Evolutionary conservation across 768 basidiomycete species (phyloP).

Genomic region (Lactarius quietus): DNA sequence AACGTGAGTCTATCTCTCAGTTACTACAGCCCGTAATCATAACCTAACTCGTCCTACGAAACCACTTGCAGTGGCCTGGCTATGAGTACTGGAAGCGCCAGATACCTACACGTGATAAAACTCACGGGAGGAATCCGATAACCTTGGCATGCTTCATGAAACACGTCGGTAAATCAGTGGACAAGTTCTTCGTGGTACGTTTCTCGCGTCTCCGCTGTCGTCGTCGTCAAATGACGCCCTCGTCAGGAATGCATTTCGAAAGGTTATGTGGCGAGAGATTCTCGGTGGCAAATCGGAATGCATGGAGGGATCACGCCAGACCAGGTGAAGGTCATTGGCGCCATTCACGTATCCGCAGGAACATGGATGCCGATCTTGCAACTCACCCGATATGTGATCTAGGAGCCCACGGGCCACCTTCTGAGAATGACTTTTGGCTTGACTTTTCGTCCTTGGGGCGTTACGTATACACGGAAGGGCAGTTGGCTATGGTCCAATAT

Average conservation of each 20-base stretch:
- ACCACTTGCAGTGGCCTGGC: constrained; percentile 12
- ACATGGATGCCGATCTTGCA: constrained; percentile 17
- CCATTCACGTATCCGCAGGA: constrained; percentile 10
- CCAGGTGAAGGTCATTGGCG: constrained; percentile 14
- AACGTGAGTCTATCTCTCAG: neutral
- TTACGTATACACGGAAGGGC: too few relatives aligned
- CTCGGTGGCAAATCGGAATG: neutral
- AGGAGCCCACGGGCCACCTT: neutral
- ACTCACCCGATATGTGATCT: constrained; percentile 4
- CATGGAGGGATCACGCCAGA: neutral
- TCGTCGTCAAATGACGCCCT: neutral
- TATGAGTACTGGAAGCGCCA: constrained; percentile 9
- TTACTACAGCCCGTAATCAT: neutral
- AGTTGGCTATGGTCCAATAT: too few relatives aligned
- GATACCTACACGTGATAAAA: constrained; percentile 12
- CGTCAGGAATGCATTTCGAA: neutral
- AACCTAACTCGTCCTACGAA: neutral
- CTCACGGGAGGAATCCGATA: neutral
- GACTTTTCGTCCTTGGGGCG: too few relatives aligned
- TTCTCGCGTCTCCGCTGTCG: neutral
- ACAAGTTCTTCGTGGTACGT: constrained; percentile 8
- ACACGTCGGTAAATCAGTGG: constrained; percentile 6
- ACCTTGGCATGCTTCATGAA: neutral
- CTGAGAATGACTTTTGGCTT: too few relatives aligned
- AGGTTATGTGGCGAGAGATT: neutral